Conservation (phyloP, 2,329 filamentous ascomycete genomes). For the Alternaria sp. region DNA sequence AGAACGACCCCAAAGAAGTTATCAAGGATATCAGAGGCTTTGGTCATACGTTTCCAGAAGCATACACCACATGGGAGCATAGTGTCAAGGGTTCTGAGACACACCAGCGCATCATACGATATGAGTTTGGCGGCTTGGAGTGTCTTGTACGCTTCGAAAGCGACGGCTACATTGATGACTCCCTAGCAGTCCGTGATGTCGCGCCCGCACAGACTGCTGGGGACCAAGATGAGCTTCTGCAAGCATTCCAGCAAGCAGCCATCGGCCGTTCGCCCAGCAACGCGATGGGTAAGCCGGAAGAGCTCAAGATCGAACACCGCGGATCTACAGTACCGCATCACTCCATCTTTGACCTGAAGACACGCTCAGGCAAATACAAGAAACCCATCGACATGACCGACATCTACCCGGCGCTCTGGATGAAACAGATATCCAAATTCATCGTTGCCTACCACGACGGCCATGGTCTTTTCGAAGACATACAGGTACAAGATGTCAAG, state of each 20-base stretch:
- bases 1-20: slow-evolving; percentile 64
- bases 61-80: slow-evolving; percentile 68
- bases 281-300: neutral
- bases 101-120: slow-evolving; percentile 68
- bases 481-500: slow-evolving; percentile 49
- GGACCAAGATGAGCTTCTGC: slow-evolving; percentile 15
- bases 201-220: neutral
- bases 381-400: slow-evolving; percentile 48
- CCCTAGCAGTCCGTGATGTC: neutral
- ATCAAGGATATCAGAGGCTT: slow-evolving; percentile 65
- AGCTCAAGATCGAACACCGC: slow-evolving; percentile 24
- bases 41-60: slow-evolving; percentile 71
- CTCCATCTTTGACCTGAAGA: slow-evolving; percentile 62
- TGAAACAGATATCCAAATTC: slow-evolving; percentile 60
- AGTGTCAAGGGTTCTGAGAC: slow-evolving; percentile 62
- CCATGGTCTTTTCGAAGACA: slow-evolving; percentile 52
- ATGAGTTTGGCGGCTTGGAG: slow-evolving; percentile 61
- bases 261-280: slow-evolving; percentile 2
- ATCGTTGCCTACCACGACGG: slow-evolving; percentile 58
- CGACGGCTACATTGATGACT: slow-evolving; percentile 60
- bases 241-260: slow-evolving; percentile 14
- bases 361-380: slow-evolving; percentile 48
- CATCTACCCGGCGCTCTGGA: slow-evolving; percentile 57
- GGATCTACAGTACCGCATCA: slow-evolving; percentile 48
- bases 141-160: slow-evolving; percentile 64